Evolutionary conservation across 2,329 filamentous ascomycete genomes (phyloP).

Genomic region (Aaosphaeria arxii): DNA sequence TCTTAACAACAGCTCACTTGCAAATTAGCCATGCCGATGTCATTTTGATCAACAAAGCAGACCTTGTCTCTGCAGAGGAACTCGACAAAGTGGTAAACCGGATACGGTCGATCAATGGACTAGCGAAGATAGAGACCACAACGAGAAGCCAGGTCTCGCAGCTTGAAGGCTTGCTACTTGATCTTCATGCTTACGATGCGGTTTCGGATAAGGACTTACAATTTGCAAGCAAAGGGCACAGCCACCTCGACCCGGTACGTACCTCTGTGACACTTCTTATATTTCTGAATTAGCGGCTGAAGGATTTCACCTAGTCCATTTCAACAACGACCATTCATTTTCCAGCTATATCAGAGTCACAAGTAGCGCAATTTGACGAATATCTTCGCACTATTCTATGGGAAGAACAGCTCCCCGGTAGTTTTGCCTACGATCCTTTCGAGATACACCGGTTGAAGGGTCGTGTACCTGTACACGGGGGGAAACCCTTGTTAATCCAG

Average conservation of each 20-base stretch:
- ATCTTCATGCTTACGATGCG: slow-evolving; percentile 88
- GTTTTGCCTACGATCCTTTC: slow-evolving; percentile 44
- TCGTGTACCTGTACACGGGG: slow-evolving; percentile 63
- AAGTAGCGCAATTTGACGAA: slow-evolving; percentile 66
- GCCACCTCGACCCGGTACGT: slow-evolving; percentile 80
- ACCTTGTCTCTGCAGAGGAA: slow-evolving; percentile 71
- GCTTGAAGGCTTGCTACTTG: slow-evolving; percentile 81
- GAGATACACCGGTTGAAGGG: slow-evolving; percentile 91
- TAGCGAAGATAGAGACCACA: slow-evolving; percentile 82
- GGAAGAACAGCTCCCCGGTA: slow-evolving; percentile 63
- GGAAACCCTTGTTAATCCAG: slow-evolving; percentile 74
- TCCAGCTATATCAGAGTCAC: slow-evolving; percentile 54
- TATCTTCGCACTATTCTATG: slow-evolving; percentile 85
- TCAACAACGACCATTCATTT: slow-evolving; percentile 75
- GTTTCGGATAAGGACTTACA: slow-evolving; percentile 65
- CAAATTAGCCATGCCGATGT: slow-evolving; percentile 98
- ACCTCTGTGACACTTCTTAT: neutral
- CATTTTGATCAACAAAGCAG: slow-evolving; percentile 88
- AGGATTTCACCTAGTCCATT: slow-evolving; percentile 61
- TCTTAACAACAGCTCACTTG: slow-evolving; percentile 88
- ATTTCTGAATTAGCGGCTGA: neutral
- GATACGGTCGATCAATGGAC: slow-evolving; percentile 80
- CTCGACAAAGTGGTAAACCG: slow-evolving; percentile 67
- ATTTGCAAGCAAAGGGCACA: slow-evolving; percentile 74
- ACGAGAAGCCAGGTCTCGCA: slow-evolving; percentile 75